Conservation (phyloP, 257 asterid genomes). For the Mitragyna speciosa region DNA sequence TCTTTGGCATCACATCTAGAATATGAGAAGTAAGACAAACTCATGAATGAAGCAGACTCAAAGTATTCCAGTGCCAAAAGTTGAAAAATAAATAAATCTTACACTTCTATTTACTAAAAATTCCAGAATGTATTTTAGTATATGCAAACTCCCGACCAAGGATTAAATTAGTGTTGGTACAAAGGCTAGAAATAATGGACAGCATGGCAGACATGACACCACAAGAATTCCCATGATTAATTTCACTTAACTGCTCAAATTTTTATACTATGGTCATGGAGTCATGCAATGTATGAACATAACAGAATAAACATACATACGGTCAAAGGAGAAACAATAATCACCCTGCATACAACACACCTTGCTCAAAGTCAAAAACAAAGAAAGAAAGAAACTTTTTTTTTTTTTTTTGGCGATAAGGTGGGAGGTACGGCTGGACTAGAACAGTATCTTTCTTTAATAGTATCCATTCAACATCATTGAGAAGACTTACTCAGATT, state of each 20-base stretch:
- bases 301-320: background rate
- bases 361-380: background rate
- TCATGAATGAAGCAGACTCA: background rate
- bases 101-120: background rate
- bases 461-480: background rate
- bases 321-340: background rate
- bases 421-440: no score
- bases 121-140: background rate
- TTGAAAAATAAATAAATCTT: background rate
- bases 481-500: slow-evolving; percentile 66
- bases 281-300: background rate
- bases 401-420: no score
- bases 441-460: background rate
- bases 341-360: background rate
- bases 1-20: slow-evolving; percentile 81
- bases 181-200: background rate
- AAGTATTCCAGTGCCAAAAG: background rate
- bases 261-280: background rate
- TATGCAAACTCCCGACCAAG: background rate
- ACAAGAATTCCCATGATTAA: background rate
- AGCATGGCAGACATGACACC: background rate
- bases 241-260: background rate
- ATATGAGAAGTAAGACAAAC: slow-evolving; percentile 23
- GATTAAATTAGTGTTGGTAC: background rate
- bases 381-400: background rate